Evolutionary conservation across 2,329 filamentous ascomycete species (phyloP), one percentile per base, ranked within the genome.

Genomic region (Trichoderma koningiopsis): DNA sequence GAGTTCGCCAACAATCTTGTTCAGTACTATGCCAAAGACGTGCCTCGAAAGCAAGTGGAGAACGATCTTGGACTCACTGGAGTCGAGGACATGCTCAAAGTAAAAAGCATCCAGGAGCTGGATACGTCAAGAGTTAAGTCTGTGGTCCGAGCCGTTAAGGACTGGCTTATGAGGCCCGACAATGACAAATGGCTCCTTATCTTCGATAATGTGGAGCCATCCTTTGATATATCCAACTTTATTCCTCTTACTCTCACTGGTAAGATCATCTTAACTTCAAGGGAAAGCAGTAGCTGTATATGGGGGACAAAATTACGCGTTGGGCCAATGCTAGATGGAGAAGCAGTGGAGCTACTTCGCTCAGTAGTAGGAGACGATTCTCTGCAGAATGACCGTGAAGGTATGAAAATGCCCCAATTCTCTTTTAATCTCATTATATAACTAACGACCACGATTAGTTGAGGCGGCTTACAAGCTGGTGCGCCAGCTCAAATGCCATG

Each of bases 131-230:
- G 72, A 22, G 71, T 75, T 69, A 73, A 70, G 64, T 74, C 74
- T 7, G 70, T 74, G n/a, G 73, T 76, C 16, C 66, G 70, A 33
- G 74, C 74, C 22, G 74, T 76, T 35, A 75, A 72, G 49, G 72
- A 76, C 67, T 76, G 75, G 75, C 71, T 76, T 11, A 67, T 76
- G 57, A 71, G 73, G 35, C 73, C 74, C 6, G 71, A 72, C 22
- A 76, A 76, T 52, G 67, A 64, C 43, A 68, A 59, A 31, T 76
- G 75, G 75, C 71, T 76, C 7, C 70, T 75, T 14, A 70, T 76
- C 2, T 72, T 75, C 49, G 75, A 76, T 57, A 73, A 74, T 13
- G 70, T 75, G 53, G 72, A 73, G 58, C 62, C 73, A 1, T 73
- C 74, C 4, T 75, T 74, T 64, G 74, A 75, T 58, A 67, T 75